phyloP scores from a whole-genome alignment of 1,284 basidiomycete species.

The Ceratobasidium sp. region DNA sequence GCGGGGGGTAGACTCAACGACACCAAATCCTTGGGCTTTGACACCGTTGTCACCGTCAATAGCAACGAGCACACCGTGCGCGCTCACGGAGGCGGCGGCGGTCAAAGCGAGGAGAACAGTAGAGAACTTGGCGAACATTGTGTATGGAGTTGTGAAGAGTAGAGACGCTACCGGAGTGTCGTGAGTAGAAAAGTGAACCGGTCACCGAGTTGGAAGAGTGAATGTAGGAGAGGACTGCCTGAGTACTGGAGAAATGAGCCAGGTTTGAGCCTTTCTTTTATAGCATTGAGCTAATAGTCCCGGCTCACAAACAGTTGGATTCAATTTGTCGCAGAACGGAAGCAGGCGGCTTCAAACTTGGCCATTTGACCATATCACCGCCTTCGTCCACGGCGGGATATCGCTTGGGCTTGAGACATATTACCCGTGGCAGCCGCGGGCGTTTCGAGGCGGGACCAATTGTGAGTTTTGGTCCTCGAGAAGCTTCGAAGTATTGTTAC shows the following conservation, averaged over 20 bases:
- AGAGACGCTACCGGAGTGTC: conserved; percentile 8
- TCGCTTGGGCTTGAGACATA: background rate
- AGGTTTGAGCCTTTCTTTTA: background rate
- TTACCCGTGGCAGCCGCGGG: background rate
- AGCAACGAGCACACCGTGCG: conserved; percentile 51
- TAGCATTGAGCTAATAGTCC: background rate
- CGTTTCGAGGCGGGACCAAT: background rate
- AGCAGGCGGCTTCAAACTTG: background rate
- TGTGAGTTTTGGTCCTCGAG: background rate
- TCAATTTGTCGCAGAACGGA: background rate
- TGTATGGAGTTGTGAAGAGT: background rate
- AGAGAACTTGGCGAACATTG: conserved; percentile 48
- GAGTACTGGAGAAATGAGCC: background rate
- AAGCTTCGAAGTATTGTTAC: background rate
- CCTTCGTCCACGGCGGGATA: background rate
- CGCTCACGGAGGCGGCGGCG: conserved; percentile 47
- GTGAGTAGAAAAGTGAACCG: conserved; percentile 30
- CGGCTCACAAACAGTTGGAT: background rate
- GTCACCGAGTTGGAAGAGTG: conserved; percentile 23
- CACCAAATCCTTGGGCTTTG: conserved; percentile 51
- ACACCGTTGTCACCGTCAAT: conserved; percentile 52
- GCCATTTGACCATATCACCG: background rate
- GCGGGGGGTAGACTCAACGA: conserved; percentile 53
- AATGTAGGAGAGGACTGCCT: background rate
- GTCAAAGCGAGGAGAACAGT: conserved; percentile 38